phyloP scores from a whole-genome alignment of 2,329 filamentous ascomycete species.

The Furcasterigmium furcatum region DNA sequence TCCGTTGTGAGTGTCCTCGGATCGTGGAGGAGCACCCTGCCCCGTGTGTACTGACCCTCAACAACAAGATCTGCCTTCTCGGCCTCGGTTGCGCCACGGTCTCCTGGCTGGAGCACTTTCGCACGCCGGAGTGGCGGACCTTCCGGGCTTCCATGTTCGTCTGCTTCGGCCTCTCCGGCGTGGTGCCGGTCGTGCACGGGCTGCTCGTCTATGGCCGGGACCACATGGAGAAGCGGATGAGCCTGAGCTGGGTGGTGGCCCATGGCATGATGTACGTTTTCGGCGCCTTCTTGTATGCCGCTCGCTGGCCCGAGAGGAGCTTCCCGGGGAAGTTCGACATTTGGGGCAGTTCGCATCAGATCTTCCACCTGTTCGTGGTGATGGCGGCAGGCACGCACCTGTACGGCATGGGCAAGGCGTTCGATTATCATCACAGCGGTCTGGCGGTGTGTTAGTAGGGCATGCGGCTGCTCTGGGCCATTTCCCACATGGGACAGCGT shows the following conservation, averaged over 20 bases:
- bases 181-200: slow-evolving; percentile 81
- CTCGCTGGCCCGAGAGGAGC: slow-evolving; percentile 78
- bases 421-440: slow-evolving; percentile 75
- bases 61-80: slow-evolving; percentile 67
- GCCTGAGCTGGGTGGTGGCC: slow-evolving; percentile 73
- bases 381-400: slow-evolving; percentile 80
- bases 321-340: slow-evolving; percentile 82
- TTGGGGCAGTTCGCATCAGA: slow-evolving; percentile 90
- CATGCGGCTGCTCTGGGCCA: too few relatives aligned
- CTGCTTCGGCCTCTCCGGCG: slow-evolving; percentile 76
- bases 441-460: slow-evolving; percentile 32
- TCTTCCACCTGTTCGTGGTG: slow-evolving; percentile 90
- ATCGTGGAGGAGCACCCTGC: not conserved
- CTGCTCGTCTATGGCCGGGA: slow-evolving; percentile 62
- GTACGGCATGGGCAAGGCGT: slow-evolving; percentile 76
- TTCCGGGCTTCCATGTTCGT: slow-evolving; percentile 90
- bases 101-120: slow-evolving; percentile 78
- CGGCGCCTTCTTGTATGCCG: slow-evolving; percentile 83
- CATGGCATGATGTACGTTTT: slow-evolving; percentile 83
- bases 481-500: too few relatives aligned
- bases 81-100: slow-evolving; percentile 74
- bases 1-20: slow-evolving; percentile 56
- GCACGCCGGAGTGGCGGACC: slow-evolving; percentile 78
- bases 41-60: too few relatives aligned
- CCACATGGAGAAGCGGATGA: slow-evolving; percentile 69